Conservation (phyloP, 2,329 filamentous ascomycete genomes). For the Cordyceps cateniannulata region DNA sequence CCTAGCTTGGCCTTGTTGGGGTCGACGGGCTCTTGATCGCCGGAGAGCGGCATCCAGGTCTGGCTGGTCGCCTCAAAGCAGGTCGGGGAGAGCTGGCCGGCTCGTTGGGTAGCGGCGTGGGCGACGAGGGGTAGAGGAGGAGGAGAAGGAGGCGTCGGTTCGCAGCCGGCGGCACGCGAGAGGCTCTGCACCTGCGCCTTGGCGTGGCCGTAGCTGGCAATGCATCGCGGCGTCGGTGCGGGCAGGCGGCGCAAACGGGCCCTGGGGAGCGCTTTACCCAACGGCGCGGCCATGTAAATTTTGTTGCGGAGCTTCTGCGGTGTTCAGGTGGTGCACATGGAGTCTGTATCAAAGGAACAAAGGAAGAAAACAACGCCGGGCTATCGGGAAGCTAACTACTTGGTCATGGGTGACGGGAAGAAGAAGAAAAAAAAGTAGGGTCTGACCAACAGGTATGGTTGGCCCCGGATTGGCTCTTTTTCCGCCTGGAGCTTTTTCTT, state of each 20-base stretch:
- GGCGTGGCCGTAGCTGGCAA: conserved; percentile 24
- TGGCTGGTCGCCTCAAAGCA: conserved; percentile 28
- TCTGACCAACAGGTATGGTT: neutral
- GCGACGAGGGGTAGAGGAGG: conserved; percentile 9
- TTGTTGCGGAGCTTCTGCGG: neutral
- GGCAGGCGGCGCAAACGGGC: conserved; percentile 10
- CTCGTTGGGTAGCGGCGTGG: conserved; percentile 1
- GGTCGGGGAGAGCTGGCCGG: conserved; percentile 17
- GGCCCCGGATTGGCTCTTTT: conserved; percentile 1
- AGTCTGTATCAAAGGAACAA: neutral
- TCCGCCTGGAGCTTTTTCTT: neutral
- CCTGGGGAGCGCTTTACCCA: neutral
- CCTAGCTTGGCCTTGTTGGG: conserved; percentile 58
- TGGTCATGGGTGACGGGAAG: neutral
- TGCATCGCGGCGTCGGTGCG: conserved; percentile 15
- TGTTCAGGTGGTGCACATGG: neutral
- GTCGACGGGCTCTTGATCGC: conserved; percentile 35
- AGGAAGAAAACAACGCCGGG: neutral
- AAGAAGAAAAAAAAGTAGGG: neutral
- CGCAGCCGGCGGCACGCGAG: conserved; percentile 1
- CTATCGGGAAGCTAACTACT: neutral
- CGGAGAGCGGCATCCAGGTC: conserved; percentile 21
- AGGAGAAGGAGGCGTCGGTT: neutral
- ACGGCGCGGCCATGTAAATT: neutral
- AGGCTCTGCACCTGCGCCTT: conserved; percentile 25